Evolutionary conservation across 768 basidiomycete genomes (phyloP).

Genomic region (Neoboletus magnificus): DNA sequence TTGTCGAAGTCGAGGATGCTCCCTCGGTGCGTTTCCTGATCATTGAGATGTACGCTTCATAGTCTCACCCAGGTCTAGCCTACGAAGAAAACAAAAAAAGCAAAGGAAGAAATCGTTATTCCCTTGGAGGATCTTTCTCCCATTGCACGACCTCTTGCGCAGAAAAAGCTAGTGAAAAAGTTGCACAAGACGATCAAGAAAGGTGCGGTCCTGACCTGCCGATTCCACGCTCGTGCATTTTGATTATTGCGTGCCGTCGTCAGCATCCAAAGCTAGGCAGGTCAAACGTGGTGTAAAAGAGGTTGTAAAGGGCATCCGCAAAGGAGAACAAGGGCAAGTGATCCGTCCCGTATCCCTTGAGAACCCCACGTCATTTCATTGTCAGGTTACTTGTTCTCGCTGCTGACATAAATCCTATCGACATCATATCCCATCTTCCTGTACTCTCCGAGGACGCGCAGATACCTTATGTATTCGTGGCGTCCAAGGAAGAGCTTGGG

Average conservation of each 20-base stretch:
- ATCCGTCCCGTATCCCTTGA: neutral
- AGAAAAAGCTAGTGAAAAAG: constrained; percentile 91
- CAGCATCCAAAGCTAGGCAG: constrained; percentile 92
- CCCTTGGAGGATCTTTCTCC: constrained; percentile 83
- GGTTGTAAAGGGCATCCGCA: constrained; percentile 94
- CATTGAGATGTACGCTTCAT: constrained; percentile 29
- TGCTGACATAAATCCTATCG: constrained; percentile 96
- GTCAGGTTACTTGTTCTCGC: constrained; percentile 84
- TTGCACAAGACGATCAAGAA: constrained; percentile 93
- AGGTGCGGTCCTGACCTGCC: constrained; percentile 41
- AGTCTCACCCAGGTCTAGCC: constrained; percentile 26
- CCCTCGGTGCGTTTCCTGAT: constrained; percentile 28
- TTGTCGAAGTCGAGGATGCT: constrained; percentile 47
- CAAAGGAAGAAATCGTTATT: constrained; percentile 59
- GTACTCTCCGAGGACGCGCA: constrained; percentile 90
- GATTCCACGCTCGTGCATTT: neutral
- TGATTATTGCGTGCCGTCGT: neutral
- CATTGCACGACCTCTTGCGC: constrained; percentile 91
- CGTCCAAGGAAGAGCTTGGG: constrained; percentile 94
- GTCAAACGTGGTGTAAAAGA: constrained; percentile 98
- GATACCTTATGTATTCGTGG: constrained; percentile 86
- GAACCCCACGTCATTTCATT: constrained; percentile 4
- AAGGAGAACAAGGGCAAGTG: constrained; percentile 92
- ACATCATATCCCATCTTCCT: constrained; percentile 97
- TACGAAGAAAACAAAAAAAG: constrained; percentile 61